phyloP scores from a whole-genome alignment of 257 asterid species.

The Salvia hispanica region DNA sequence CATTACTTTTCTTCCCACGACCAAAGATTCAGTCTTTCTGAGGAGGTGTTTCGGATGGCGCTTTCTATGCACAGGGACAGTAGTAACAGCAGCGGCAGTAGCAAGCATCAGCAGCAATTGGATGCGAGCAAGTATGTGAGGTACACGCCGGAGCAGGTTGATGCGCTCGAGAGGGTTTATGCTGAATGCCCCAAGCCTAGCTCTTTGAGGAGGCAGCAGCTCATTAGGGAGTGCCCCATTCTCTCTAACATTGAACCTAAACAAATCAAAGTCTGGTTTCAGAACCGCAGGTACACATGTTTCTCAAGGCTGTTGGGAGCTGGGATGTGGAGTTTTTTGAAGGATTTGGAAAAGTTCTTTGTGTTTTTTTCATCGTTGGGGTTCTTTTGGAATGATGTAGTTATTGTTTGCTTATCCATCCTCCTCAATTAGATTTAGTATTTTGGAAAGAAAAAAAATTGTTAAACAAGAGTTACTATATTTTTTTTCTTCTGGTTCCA shows the following conservation, averaged over 20 bases:
- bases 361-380: neutral
- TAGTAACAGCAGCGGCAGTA: slow-evolving; percentile 46
- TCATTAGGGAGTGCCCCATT: slow-evolving; percentile 86
- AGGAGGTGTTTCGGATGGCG: slow-evolving; percentile 42
- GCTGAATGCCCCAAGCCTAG: slow-evolving; percentile 93
- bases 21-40: slow-evolving; percentile 11
- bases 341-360: slow-evolving; percentile 17
- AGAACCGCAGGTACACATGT: slow-evolving; percentile 72
- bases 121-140: slow-evolving; percentile 90
- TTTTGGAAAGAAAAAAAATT: slow-evolving; percentile 11
- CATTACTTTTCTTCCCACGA: neutral
- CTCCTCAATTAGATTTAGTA: neutral
- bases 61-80: slow-evolving; percentile 64
- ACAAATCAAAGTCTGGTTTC: slow-evolving; percentile 99
- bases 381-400: slow-evolving; percentile 10
- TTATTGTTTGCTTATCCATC: neutral
- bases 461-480: slow-evolving; percentile 25
- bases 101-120: slow-evolving; percentile 62
- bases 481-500: neutral
- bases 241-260: slow-evolving; percentile 90
- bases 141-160: slow-evolving; percentile 98
- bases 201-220: slow-evolving; percentile 91
- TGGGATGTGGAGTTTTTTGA: neutral
- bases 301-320: neutral
- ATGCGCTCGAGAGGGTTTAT: slow-evolving; percentile 91